phyloP scores from a whole-genome alignment of 2,329 filamentous ascomycete species.

The Colletotrichum cereale region DNA sequence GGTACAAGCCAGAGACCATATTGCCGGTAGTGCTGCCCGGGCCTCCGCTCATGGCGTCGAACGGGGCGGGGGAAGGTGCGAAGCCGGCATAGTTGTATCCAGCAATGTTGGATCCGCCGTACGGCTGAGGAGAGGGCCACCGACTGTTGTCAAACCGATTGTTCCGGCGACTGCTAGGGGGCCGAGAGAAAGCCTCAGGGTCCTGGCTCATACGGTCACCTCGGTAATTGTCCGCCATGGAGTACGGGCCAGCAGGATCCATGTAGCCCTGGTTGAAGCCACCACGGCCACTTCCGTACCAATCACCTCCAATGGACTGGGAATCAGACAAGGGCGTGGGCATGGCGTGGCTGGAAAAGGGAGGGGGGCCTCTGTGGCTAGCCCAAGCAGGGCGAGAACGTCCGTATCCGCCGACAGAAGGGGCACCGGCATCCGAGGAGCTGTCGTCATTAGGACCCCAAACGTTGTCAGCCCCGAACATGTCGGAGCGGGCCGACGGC shows the following conservation, averaged over 20 bases:
- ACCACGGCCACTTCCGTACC: constrained; percentile 60
- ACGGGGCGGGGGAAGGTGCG: constrained; percentile 21
- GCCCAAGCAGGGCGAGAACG: constrained; percentile 70
- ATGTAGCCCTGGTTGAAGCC: constrained; percentile 54
- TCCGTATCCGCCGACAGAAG: constrained; percentile 64
- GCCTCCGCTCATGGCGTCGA: constrained; percentile 44
- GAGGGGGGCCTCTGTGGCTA: constrained; percentile 55
- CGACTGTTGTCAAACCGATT: constrained; percentile 59
- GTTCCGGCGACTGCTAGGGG: constrained; percentile 58
- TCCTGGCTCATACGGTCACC: constrained; percentile 63
- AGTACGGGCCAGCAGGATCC: constrained; percentile 54
- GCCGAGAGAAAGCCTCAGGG: constrained; percentile 60
- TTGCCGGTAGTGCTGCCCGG: constrained; percentile 51
- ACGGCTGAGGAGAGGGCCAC: constrained; percentile 52
- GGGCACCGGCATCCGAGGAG: constrained; percentile 69
- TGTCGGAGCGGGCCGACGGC: constrained; percentile 8
- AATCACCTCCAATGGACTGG: constrained; percentile 49
- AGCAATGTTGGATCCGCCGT: constrained; percentile 51
- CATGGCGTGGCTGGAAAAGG: constrained; percentile 47
- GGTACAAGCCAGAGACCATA: constrained; percentile 59
- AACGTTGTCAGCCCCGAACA: constrained; percentile 52
- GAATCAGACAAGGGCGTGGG: constrained; percentile 54
- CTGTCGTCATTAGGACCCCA: constrained; percentile 69
- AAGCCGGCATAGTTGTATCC: constrained; percentile 45
- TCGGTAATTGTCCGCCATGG: constrained; percentile 56